A percentile compares a stretch with the other conserved stretches of the same genome.
Evolutionary conservation across 495 filamentous ascomycete species (phyloP).

Genomic region (Xylona heveae): DNA sequence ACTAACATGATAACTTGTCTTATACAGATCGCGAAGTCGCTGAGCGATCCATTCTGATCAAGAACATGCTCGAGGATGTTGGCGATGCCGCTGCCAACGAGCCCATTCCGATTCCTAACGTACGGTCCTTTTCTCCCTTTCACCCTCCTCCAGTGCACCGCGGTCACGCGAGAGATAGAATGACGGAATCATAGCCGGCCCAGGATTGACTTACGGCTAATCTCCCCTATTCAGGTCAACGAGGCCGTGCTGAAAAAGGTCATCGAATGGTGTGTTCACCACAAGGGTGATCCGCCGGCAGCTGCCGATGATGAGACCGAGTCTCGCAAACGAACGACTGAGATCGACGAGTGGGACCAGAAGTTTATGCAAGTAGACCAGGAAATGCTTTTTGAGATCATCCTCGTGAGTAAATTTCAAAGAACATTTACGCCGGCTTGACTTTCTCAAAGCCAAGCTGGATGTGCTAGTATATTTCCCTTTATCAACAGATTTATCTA

Average conservation of each 20-base stretch:
- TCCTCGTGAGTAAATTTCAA: constrained; percentile 46
- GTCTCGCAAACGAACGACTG: constrained; percentile 88
- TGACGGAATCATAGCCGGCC: no score
- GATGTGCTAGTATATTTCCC: background rate
- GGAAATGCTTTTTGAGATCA: constrained; percentile 99
- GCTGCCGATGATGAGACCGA: constrained; percentile 76
- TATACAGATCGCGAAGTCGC: constrained; percentile 56
- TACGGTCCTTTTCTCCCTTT: constrained; percentile 19
- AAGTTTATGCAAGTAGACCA: constrained; percentile 99
- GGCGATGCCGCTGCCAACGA: constrained; percentile 43
- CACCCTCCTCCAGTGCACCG: constrained; percentile 3
- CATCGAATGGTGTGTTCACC: constrained; percentile 91
- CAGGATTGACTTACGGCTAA: no score
- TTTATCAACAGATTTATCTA: background rate
- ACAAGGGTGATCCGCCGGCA: constrained; percentile 64
- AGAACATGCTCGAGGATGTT: constrained; percentile 92
- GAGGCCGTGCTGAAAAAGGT: constrained; percentile 87
- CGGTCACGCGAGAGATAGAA: background rate
- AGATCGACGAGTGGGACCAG: constrained; percentile 99
- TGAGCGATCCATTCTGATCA: constrained; percentile 85
- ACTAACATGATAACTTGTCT: background rate
- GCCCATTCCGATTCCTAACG: constrained; percentile 73
- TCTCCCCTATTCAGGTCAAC: constrained; percentile 51
- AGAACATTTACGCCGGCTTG: background rate
- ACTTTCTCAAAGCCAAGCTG: background rate